These are phyloP conservation scores for Betula pendula DNA, from an alignment of 306 rosid genomes.

Conservation along the genomic window DNA sequence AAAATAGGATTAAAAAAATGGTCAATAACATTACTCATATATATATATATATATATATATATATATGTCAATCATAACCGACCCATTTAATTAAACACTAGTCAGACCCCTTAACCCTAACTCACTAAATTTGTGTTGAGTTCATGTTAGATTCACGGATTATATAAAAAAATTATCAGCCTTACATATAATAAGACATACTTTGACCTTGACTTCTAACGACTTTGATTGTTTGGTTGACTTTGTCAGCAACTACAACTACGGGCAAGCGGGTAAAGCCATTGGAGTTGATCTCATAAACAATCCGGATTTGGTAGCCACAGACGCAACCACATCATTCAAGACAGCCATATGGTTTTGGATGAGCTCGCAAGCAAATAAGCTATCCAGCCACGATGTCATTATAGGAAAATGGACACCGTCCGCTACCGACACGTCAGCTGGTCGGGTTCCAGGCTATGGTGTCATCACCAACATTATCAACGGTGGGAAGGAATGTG, in stretches of 20 bases:
- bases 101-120: too few relatives aligned
- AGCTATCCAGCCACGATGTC: constrained; percentile 61
- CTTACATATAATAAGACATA: too few relatives aligned
- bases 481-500: constrained; percentile 55
- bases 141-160: too few relatives aligned
- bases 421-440: constrained; percentile 30
- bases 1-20: too few relatives aligned
- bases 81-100: too few relatives aligned
- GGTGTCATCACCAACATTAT: constrained; percentile 59
- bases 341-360: constrained; percentile 75
- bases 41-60: too few relatives aligned
- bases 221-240: background rate
- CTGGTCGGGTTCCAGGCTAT: constrained; percentile 46
- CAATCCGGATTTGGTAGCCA: constrained; percentile 58
- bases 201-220: too few relatives aligned
- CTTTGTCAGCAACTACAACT: constrained; percentile 50
- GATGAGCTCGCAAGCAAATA: constrained; percentile 59
- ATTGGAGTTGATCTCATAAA: constrained; percentile 45
- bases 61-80: too few relatives aligned
- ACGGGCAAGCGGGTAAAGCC: constrained; percentile 50
- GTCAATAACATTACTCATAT: too few relatives aligned
- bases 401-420: constrained; percentile 51
- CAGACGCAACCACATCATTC: constrained; percentile 31
- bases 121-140: too few relatives aligned
- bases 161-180: too few relatives aligned